Conservation (phyloP, 768 basidiomycete species). For the Mycena filopes region DNA sequence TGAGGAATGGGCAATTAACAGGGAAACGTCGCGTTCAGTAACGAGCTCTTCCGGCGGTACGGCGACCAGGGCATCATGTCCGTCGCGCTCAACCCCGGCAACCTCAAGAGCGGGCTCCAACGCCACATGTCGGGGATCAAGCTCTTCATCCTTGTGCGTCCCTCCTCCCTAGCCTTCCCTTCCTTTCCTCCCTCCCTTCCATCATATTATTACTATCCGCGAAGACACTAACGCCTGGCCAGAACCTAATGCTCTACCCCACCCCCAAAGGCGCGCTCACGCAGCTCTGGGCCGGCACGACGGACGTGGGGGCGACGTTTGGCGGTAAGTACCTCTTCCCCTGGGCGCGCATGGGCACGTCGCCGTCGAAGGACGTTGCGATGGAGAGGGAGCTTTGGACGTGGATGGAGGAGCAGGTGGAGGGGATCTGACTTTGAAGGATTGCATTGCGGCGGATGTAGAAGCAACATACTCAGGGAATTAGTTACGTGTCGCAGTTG, state of each 20-base stretch:
- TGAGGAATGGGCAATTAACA: no score
- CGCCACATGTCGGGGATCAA: slow-evolving; percentile 7
- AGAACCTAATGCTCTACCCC: slow-evolving; percentile 38
- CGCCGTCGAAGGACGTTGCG: slow-evolving; percentile 33
- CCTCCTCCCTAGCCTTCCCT: no score
- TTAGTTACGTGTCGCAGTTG: no score
- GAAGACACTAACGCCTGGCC: no score
- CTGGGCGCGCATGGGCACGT: slow-evolving; percentile 50
- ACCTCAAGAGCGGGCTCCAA: slow-evolving; percentile 22
- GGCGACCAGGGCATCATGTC: slow-evolving; percentile 54
- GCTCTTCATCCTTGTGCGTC: slow-evolving; percentile 3
- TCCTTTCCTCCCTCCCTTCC: background rate
- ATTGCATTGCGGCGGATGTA: no score
- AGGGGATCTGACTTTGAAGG: slow-evolving; percentile 1
- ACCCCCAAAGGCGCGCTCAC: slow-evolving; percentile 57
- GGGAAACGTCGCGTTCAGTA: slow-evolving; percentile 57
- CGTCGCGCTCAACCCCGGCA: slow-evolving; percentile 54
- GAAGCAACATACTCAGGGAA: no score
- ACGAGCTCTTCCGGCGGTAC: slow-evolving; percentile 55
- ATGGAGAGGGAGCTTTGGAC: slow-evolving; percentile 51
- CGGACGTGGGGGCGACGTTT: slow-evolving; percentile 48
- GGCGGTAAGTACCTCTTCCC: slow-evolving; percentile 61
- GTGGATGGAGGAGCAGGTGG: slow-evolving; percentile 57
- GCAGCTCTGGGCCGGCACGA: slow-evolving; percentile 61
- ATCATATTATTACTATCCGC: no score